phyloP scores from a whole-genome alignment of 2,329 filamentous ascomycete species.

The Trichoderma endophyticum region DNA sequence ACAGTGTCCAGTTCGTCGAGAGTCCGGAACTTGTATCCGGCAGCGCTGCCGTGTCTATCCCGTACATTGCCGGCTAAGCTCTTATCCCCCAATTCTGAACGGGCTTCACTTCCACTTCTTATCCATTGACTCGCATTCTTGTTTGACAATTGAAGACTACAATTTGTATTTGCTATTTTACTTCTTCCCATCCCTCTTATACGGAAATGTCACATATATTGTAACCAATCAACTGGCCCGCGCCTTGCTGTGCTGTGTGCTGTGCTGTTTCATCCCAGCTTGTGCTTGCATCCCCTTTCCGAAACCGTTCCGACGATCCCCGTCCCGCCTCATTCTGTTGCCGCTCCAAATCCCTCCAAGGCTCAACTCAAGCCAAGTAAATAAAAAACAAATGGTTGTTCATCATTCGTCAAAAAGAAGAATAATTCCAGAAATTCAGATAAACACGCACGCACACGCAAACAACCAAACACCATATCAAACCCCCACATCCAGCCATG shows the following conservation, averaged over 20 bases:
- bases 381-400: not conserved
- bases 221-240: not conserved
- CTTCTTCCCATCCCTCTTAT: not conserved
- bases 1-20: no score
- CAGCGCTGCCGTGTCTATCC: not conserved
- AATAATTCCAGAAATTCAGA: not conserved
- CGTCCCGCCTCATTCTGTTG: not conserved
- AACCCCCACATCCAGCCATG: not conserved
- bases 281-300: not conserved
- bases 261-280: not conserved
- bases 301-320: not conserved
- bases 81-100: not conserved
- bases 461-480: not conserved
- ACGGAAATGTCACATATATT: not conserved
- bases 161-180: not conserved
- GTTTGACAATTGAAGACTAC: not conserved
- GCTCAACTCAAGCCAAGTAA: not conserved
- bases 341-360: not conserved
- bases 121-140: not conserved
- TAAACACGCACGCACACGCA: not conserved
- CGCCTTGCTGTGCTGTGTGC: not conserved
- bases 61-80: not conserved
- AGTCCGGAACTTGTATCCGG: conserved; percentile 1
- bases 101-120: not conserved
- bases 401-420: not conserved